Base-by-base conservation (phyloP, 129 eudicot species). In the Oenanthe sinensis region DNA sequence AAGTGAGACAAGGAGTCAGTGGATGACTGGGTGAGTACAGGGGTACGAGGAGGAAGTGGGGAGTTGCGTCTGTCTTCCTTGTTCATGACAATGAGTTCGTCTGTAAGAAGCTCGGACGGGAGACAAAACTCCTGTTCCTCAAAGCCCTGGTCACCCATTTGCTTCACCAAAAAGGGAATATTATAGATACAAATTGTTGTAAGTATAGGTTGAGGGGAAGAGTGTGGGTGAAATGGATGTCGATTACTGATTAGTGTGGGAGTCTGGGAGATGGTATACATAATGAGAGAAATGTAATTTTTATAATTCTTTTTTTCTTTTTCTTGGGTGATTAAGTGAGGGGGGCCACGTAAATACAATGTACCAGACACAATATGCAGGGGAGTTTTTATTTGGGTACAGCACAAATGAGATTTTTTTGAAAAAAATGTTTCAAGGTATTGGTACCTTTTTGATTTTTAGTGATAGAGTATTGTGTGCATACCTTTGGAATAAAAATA, bases 41-140 rank as follows among this genome's bases (percentile, higher is more conserved):
- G 48, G 48, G 75, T 36, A 30, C 26, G 84, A 52, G 77, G 84
- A 52, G 77, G 63, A 47, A 52, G 28, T 24, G 40, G 6, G 0
- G 46, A 24, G 58, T 49, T 54, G 55, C 67, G 5, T 6, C 15
- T 70, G 58, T 78, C 60, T 43, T 80, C 58, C 50, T 75, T 77
- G 70, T 47, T 81, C 75, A 75, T 36, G 71, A 71, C 77, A 16
- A 87, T 54, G 67, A 81, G 85, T 48, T 78, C 85, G 76, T 60
- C 86, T 73, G 89, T 71, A 63, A 88, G 87, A 60, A 91, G 87
- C 20, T 91, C 89, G 44, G 94, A 71, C 9, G 89, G 97, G 30
- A 90, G 80, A 85, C 87, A 85, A 33, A 88, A 55, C 65, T 22
- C 62, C 0, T 54, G 4, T 24, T 20, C 65, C 24, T 24, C 10